Conservation (phyloP, 768 basidiomycete species). For the Phaffia tasmanica region DNA sequence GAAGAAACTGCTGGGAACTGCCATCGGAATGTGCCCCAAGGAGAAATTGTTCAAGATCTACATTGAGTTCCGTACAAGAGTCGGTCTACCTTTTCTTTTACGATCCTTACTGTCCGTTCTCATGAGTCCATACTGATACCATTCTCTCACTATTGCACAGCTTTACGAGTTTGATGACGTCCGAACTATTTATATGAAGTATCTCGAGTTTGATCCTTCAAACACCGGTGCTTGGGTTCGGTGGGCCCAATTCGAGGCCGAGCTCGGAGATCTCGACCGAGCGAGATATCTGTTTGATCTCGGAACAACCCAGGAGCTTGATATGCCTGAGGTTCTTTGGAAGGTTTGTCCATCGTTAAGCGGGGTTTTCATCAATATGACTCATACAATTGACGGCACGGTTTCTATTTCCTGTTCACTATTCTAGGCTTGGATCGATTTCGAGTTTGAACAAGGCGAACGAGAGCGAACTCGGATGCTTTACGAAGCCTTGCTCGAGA, state of each 20-base stretch:
- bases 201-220: slow-evolving; percentile 84
- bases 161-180: slow-evolving; percentile 93
- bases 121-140: neutral
- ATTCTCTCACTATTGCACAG: slow-evolving; percentile 38
- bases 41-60: slow-evolving; percentile 92
- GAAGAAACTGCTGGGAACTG: slow-evolving; percentile 75
- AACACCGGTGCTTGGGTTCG: slow-evolving; percentile 93
- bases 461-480: slow-evolving; percentile 68
- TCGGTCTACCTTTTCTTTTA: slow-evolving; percentile 37
- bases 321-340: slow-evolving; percentile 70
- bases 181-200: slow-evolving; percentile 82
- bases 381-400: neutral
- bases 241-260: slow-evolving; percentile 81
- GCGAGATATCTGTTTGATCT: slow-evolving; percentile 91
- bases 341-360: slow-evolving; percentile 29
- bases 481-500: slow-evolving; percentile 73
- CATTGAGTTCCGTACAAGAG: slow-evolving; percentile 84
- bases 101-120: neutral
- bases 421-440: slow-evolving; percentile 97
- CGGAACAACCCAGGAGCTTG: slow-evolving; percentile 60
- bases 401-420: neutral
- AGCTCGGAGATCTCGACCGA: slow-evolving; percentile 73
- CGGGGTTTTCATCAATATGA: too few species aligned
- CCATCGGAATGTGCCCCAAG: slow-evolving; percentile 93
- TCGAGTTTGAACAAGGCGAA: slow-evolving; percentile 88